Base-by-base conservation (phyloP, 345 rosid species). In the Citrus medica region DNA sequence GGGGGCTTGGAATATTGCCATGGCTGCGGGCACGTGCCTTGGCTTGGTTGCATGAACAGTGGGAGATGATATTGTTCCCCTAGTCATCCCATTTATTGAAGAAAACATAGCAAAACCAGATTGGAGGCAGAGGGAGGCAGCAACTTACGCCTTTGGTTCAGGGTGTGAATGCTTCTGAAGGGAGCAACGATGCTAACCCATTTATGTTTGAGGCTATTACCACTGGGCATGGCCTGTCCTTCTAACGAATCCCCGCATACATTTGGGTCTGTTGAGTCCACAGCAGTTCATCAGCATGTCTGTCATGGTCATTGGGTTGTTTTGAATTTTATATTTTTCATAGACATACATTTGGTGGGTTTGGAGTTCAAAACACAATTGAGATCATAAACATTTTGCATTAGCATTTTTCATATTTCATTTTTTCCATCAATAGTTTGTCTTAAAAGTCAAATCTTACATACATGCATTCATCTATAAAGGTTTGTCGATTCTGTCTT, bases 1-100 rank as follows among this genome's bases (percentile, higher is more conserved):
- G 40, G 40, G 9, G 40, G 9, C 40, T 37, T 90, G 91, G 91
- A 87, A 90, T 78, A 88, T 90, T 59, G 90, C 93, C n/a, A 90
- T 82, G 78, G 82, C 85, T 9, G 82, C 80, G 62, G 85, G 82
- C 25, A 82, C 82, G 2, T 82, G 85, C 68, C 78, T 82, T 35
- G 85, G 85, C 16, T 67, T 82, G 79, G 85, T 82, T 32, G 82
- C 85, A 14, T 70, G 71, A 8, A 76, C 85, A 12, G 82, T 79
- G 35, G 82, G 85, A 58, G 82, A 82, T 33, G 82, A 82, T 33
- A 75, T 76, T 30, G 82, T 79, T 6, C 78, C 80, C 12, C 82
- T 79, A 3, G 85, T 82, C 22, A 79, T 82, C 48, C 82, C 82
- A 6, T 82, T 82, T 74, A 79, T 82, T n/a, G 80, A 82, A 67